A percentile compares a stretch with the other conserved stretches of the same genome.
Conservation (phyloP, 1,139 yeast genomes). For the Nakaseomyces uthaithaninus region DNA sequence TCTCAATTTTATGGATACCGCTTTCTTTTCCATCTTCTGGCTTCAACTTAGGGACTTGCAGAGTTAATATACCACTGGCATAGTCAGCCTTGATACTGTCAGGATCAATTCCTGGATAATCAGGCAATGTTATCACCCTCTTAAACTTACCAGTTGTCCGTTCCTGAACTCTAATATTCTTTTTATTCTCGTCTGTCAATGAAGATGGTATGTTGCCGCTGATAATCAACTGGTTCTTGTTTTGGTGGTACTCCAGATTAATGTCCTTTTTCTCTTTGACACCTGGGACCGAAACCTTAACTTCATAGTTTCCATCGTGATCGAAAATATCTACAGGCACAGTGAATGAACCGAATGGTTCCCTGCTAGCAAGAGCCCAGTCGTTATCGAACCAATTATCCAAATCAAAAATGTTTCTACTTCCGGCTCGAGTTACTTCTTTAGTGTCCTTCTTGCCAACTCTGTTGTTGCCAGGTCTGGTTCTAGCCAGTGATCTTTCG, state of each 20-base stretch:
- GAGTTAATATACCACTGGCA: constrained; percentile 36
- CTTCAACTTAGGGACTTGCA: constrained; percentile 35
- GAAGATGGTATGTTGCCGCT: constrained; percentile 34
- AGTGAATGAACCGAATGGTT: constrained; percentile 15
- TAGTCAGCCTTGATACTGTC: constrained; percentile 36
- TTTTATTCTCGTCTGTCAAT: constrained; percentile 20
- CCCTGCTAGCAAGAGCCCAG: constrained; percentile 20
- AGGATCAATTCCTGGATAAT: constrained; percentile 34
- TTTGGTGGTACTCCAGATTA: constrained; percentile 36
- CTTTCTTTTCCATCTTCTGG: constrained; percentile 24
- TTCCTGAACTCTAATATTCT: constrained; percentile 33
- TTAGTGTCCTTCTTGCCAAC: constrained; percentile 11
- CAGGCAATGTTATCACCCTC: constrained; percentile 36
- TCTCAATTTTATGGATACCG: constrained; percentile 32
- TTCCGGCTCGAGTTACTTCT: constrained; percentile 1
- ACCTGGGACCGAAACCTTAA: constrained; percentile 38
- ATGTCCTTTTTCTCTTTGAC: constrained; percentile 34
- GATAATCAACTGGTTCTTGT: constrained; percentile 34
- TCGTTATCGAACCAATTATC: constrained; percentile 25
- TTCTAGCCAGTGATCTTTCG: not conserved
- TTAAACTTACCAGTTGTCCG: constrained; percentile 36
- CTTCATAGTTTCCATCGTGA: constrained; percentile 34
- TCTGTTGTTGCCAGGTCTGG: constrained; percentile 9
- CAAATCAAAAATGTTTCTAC: constrained; percentile 16
- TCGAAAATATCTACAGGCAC: constrained; percentile 40